Evolutionary conservation across 1,284 basidiomycete species (phyloP), one percentile per base, ranked within the genome.

Genomic region (Cryptococcus sp.): DNA sequence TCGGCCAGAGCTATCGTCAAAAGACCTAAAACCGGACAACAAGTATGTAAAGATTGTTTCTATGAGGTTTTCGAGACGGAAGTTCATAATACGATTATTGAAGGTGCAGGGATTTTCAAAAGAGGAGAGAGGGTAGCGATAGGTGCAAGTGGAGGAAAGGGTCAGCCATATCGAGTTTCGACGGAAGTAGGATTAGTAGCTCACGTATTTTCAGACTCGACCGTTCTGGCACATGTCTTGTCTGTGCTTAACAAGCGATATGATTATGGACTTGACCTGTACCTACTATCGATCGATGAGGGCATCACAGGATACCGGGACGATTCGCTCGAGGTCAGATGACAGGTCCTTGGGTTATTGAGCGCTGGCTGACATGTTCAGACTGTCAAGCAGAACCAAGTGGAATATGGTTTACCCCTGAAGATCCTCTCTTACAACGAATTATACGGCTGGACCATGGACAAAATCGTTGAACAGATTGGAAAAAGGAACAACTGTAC

Each of bases 381-480:
- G 90, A 98, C 96, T 0, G 96, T 99, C 49, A 98, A 98, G 77
- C 84, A 93, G 46, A 99, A 99, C 75, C 91, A 96, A 69, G 82
- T 88, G 58, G 93, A 99, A 77, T 98, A 98, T 70, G 84, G 86
- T 47, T 87, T 98, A 70, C 94, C 96, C 0, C 83, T 99, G 49
- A 97, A 95, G 79, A 96, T 98, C 58, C 81, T 98, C 11, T 90
- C 90, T 0, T 99, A 99, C 67, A 86, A 90, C 58, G 94, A 98
- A 66, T 82, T 98, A 4, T 99, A 98, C 65, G 95, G 95, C 11
- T 98, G 96, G 96, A 98, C 95, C 0, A 99, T 99, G 95, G 95
- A 99, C 71, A 83, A 85, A 15, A 92, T 99, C 54, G 96, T 99
- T 37, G 83, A 86, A 31, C 86, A 93, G 70, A 86, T 98, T 31